Evolutionary conservation across 805 yeast species (phyloP), one percentile per base, ranked within the genome.

Genomic region (Barnettozyma siamensis): DNA sequence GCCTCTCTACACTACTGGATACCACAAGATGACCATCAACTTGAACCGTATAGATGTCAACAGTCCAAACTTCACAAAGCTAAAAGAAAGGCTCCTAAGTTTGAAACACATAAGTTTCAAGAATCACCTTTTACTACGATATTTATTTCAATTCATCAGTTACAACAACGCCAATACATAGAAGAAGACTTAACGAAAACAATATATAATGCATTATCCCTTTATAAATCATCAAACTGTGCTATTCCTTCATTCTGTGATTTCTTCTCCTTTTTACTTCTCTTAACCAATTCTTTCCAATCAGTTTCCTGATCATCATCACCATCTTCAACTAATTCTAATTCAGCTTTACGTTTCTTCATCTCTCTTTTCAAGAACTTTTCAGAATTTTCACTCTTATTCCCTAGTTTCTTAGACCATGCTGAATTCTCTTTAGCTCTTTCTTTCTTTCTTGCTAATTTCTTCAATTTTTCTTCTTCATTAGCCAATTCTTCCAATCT

Each of bases 231-330:
- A 53, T 80, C 88, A 62, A 86, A 86, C 33, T 69, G 66, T 2
- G 84, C 83, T 53, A 70, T 76, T 32, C 75, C 54, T 7, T 59
- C 66, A 29, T 53, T 49, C n/a, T 48, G 49, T 29, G 41, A 43
- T 37, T 60, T 62, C 59, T 78, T 82, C 48, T 69, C 69, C 60
- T 71, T 78, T 58, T 87, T 89, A 46, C 72, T 78, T 36, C 74
- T 73, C 47, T 76, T 65, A 1, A 91, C 83, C 19, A 82, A 54
- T 24, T 83, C 89, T 63, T 93, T 93, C 99, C 98, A 93, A 63
- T 93, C 98, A 32, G 67, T 63, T 38, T 73, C 81, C n/a, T 58
- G 63, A 12, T 55, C 61, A 24, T 57, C 65, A 17, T 64, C 67
- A 15, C 54, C 41, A 8, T 49, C 48, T 43, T 70, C 73, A 44